A percentile compares a stretch with the other conserved stretches of the same genome.
These are phyloP conservation scores for Calonectria hawksworthii DNA, from an alignment of 2,329 filamentous ascomycete species.

Conservation along the genomic window DNA sequence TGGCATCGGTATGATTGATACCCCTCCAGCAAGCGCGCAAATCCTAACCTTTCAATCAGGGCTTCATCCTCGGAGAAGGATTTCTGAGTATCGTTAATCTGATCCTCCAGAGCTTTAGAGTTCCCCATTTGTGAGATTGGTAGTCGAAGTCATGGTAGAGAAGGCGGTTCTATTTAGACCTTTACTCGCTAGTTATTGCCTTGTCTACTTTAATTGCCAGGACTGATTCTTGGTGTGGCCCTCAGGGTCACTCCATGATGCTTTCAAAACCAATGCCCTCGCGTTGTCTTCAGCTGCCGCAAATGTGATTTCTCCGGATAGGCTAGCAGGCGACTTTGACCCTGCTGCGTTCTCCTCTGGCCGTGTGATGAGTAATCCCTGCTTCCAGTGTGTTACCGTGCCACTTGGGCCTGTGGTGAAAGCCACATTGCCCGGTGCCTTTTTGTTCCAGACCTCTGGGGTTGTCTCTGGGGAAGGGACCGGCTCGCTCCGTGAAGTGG, in stretches of 20 bases:
- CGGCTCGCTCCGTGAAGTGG: slow-evolving; percentile 68
- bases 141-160: not conserved
- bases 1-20: slow-evolving; percentile 74
- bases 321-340: slow-evolving; percentile 66
- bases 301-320: slow-evolving; percentile 80
- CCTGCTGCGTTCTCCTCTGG: slow-evolving; percentile 62
- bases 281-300: slow-evolving; percentile 77
- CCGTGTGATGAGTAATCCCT: slow-evolving; percentile 81
- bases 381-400: slow-evolving; percentile 90
- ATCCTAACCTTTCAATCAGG: slow-evolving; percentile 58
- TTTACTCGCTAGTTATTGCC: not conserved
- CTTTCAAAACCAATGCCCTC: slow-evolving; percentile 75
- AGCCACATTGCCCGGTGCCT: slow-evolving; percentile 74
- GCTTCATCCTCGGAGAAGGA: slow-evolving; percentile 93
- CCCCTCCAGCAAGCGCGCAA: not conserved
- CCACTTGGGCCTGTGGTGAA: slow-evolving; percentile 89
- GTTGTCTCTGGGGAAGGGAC: slow-evolving; percentile 67
- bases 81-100: slow-evolving; percentile 94
- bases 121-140: slow-evolving; percentile 75
- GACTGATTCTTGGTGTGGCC: slow-evolving; percentile 59
- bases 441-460: slow-evolving; percentile 73
- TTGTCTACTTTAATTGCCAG: slow-evolving; percentile 63
- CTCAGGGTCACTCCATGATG: slow-evolving; percentile 70
- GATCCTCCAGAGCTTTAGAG: slow-evolving; percentile 79
- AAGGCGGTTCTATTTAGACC: not conserved